Percentiles rank a stretch among this genome's conserved stretches.
Evolutionary conservation across 176 grass and related monocot genomes (phyloP).

Genomic region (Carex littledalei): DNA sequence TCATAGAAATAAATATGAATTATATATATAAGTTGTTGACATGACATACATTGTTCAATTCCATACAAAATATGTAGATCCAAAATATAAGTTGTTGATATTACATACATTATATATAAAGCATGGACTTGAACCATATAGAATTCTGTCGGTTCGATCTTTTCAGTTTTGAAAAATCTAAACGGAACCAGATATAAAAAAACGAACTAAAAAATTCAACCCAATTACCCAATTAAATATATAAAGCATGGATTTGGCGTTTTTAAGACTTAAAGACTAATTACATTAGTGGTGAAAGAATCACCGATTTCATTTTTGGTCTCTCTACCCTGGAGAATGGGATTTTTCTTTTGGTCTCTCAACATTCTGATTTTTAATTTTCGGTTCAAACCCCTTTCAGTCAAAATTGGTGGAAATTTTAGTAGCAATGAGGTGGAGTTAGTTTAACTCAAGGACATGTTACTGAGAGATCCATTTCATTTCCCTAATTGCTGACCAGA

Average conservation of each 20-base stretch:
- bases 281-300: conserved; percentile 1
- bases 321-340: not conserved
- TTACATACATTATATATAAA: too few species aligned
- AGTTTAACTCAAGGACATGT: not conserved
- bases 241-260: not conserved
- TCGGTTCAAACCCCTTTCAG: not conserved
- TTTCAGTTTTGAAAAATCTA: too few species aligned
- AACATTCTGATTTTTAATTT: conserved; percentile 2
- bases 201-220: too few species aligned
- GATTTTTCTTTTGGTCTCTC: not conserved
- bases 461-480: not conserved
- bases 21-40: too few species aligned
- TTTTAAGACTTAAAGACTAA: conserved; percentile 2
- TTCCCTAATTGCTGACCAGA: not conserved
- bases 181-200: too few species aligned
- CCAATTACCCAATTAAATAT: too few species aligned
- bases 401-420: not conserved
- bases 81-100: too few species aligned
- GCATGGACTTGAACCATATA: too few species aligned
- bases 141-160: too few species aligned
- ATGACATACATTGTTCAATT: too few species aligned
- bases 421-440: not conserved
- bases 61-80: too few species aligned
- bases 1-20: too few species aligned
- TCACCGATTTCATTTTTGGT: not conserved